These are phyloP conservation scores for Xylaria venustula DNA, from an alignment of 495 filamentous ascomycete species.

Conservation along the genomic window DNA sequence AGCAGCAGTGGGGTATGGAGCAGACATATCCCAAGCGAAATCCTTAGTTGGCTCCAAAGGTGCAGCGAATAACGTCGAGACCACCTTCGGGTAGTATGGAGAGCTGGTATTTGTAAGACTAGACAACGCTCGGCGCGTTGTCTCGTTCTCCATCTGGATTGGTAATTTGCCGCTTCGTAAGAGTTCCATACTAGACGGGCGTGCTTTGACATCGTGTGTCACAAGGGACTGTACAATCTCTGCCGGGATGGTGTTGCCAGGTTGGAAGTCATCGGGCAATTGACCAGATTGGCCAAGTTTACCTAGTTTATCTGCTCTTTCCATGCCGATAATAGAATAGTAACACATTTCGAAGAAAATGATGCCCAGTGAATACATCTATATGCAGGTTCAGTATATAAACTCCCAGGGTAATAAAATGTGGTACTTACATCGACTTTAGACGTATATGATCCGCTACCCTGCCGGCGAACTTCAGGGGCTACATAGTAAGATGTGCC, in stretches of 20 bases:
- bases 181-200: constrained; percentile 83
- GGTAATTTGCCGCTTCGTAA: constrained; percentile 85
- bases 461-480: constrained; percentile 77
- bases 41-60: constrained; percentile 74
- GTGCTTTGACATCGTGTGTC: constrained; percentile 73
- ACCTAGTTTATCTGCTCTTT: constrained; percentile 74
- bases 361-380: constrained; percentile 96
- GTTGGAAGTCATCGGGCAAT: constrained; percentile 73
- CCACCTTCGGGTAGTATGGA: constrained; percentile 85
- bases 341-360: constrained; percentile 99
- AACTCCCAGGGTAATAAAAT: not conserved
- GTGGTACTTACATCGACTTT: constrained; percentile 77
- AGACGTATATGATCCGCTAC: constrained; percentile 75
- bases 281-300: constrained; percentile 63
- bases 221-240: constrained; percentile 78
- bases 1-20: constrained; percentile 48
- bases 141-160: constrained; percentile 87
- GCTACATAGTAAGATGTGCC: constrained; percentile 96
- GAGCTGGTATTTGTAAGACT: constrained; percentile 78
- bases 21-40: constrained; percentile 79
- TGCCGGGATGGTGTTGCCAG: constrained; percentile 67
- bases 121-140: constrained; percentile 75
- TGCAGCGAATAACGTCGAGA: constrained; percentile 76
- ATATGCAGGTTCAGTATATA: constrained; percentile 14
- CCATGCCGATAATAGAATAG: constrained; percentile 78